These are phyloP conservation scores for Dryas alaskensis DNA, from an alignment of 306 rosid species.

Conservation along the genomic window DNA sequence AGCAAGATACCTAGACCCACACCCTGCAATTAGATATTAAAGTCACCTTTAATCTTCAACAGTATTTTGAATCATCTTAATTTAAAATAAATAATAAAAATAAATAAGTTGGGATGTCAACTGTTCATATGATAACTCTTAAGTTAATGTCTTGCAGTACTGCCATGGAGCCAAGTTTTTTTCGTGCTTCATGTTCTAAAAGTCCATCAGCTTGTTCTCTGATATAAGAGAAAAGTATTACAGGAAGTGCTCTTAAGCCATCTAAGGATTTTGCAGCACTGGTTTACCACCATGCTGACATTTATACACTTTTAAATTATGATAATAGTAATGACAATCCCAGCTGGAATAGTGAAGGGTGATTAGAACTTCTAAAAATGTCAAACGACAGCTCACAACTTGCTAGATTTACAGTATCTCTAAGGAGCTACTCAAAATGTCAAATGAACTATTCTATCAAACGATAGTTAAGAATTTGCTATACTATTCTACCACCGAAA, in stretches of 20 bases:
- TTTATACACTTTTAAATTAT: neutral
- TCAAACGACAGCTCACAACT: neutral
- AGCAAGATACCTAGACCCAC: constrained; percentile 82
- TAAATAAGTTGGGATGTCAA: constrained; percentile 35
- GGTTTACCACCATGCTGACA: neutral
- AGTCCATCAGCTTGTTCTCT: constrained; percentile 21
- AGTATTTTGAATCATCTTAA: constrained; percentile 37
- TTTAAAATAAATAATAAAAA: constrained; percentile 27
- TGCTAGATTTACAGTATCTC: neutral
- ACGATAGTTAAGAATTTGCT: no score
- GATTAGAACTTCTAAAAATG: neutral
- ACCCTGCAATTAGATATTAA: constrained; percentile 84
- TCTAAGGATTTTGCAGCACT: constrained; percentile 19
- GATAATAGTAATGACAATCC: neutral
- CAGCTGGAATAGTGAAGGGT: constrained; percentile 1
- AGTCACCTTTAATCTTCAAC: constrained; percentile 56
- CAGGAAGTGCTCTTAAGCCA: constrained; percentile 21
- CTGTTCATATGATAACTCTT: constrained; percentile 32
- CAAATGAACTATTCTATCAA: no score
- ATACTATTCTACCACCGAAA: no score
- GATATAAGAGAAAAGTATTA: constrained; percentile 11
- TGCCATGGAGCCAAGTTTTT: constrained; percentile 27
- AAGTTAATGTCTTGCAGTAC: constrained; percentile 26
- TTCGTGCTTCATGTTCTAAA: constrained; percentile 21
- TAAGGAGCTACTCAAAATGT: neutral